Evolutionary conservation across 164 flowering plant genomes (phyloP).

Genomic region (Nelumbo lutea): DNA sequence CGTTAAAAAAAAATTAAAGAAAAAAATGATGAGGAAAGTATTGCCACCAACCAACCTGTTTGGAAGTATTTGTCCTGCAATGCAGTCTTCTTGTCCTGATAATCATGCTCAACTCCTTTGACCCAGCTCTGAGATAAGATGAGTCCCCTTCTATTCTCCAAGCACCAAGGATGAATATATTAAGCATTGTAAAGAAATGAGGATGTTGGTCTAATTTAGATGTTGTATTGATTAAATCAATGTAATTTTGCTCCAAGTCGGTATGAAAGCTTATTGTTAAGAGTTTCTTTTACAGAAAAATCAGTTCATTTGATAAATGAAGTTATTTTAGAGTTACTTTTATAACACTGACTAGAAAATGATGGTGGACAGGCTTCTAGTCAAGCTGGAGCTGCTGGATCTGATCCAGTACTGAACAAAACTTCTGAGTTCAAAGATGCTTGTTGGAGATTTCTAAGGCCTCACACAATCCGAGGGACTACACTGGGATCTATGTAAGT

Average conservation of each 20-base stretch:
- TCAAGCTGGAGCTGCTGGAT: constrained; percentile 69
- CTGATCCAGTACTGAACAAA: constrained; percentile 54
- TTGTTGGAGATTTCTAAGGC: constrained; percentile 91
- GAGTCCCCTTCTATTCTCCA: neutral
- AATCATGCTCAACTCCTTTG: neutral
- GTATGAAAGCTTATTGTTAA: neutral
- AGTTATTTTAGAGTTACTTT: too few relatives aligned
- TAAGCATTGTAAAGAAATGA: too few relatives aligned
- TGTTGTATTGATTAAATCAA: neutral
- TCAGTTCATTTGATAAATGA: too few relatives aligned
- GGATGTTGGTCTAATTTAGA: neutral
- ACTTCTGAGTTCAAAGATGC: constrained; percentile 68
- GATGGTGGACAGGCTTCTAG: constrained; percentile 58
- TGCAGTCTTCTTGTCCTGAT: neutral
- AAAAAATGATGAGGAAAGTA: neutral
- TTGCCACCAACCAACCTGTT: neutral
- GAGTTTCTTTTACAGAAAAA: constrained; percentile 2
- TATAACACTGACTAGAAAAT: constrained; percentile 3
- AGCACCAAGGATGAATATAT: too few relatives aligned
- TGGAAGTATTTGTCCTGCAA: neutral
- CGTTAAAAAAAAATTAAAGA: too few relatives aligned
- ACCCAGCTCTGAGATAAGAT: neutral
- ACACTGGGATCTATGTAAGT: constrained; percentile 79
- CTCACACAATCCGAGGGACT: constrained; percentile 98
- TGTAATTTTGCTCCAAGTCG: neutral